Conservation (phyloP, 2,329 filamentous ascomycete species). For the Coniochaeta ligniaria region DNA sequence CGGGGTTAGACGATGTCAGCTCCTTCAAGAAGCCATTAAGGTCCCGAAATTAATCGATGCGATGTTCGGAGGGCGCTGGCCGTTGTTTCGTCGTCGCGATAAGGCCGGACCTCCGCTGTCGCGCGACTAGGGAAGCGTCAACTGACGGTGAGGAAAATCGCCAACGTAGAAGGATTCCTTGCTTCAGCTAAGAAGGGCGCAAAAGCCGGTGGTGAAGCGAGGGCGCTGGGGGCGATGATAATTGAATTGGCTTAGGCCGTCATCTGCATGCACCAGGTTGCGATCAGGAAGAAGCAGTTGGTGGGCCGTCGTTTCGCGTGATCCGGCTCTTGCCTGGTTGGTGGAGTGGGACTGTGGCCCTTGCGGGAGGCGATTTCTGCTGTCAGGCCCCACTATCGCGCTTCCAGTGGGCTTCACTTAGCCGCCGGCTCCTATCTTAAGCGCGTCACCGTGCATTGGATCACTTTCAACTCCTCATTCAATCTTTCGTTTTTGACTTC, state of each 20-base stretch:
- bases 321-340: slow-evolving; percentile 1
- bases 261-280: slow-evolving; percentile 2
- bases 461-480: too few relatives aligned
- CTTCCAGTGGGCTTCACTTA: background rate
- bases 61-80: background rate
- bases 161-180: background rate
- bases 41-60: background rate
- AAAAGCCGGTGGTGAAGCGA: background rate
- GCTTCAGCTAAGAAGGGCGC: background rate
- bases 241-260: slow-evolving; percentile 1
- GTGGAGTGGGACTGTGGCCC: too few relatives aligned
- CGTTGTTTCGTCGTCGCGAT: background rate
- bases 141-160: background rate
- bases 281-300: slow-evolving; percentile 1
- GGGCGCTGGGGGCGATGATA: background rate
- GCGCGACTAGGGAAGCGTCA: background rate
- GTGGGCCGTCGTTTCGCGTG: background rate
- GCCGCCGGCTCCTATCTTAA: background rate
- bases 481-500: too few relatives aligned
- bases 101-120: background rate
- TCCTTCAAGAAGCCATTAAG: background rate
- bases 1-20: background rate
- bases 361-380: background rate
- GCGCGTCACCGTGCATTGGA: background rate
- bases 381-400: background rate